A percentile compares a stretch with the other conserved stretches of the same genome.
These are phyloP conservation scores for Diaporthe amygdali DNA, from an alignment of 2,329 filamentous ascomycete genomes.

Conservation along the genomic window DNA sequence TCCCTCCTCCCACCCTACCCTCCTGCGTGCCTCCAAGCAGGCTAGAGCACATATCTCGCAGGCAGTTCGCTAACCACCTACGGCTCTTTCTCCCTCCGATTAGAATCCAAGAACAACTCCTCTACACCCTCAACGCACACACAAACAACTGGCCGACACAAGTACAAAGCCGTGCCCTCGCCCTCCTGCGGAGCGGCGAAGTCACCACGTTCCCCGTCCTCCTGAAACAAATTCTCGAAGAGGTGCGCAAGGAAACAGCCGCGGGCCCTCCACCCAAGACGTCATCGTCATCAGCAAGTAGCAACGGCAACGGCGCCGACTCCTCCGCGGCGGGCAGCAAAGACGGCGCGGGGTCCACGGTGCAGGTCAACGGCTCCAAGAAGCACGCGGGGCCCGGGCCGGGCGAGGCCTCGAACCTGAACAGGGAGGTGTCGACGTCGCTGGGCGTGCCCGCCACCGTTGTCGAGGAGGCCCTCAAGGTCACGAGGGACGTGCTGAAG, in stretches of 20 bases:
- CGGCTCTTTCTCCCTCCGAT: constrained; percentile 16
- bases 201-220: constrained; percentile 66
- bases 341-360: constrained; percentile 17
- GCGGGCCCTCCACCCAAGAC: constrained; percentile 27
- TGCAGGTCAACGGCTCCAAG: constrained; percentile 36
- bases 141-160: constrained; percentile 66
- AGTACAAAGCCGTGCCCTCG: constrained; percentile 64
- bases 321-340: not conserved
- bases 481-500: constrained; percentile 64
- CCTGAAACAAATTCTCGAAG: constrained; percentile 64
- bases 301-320: constrained; percentile 33
- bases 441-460: constrained; percentile 64
- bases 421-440: constrained; percentile 33
- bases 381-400: constrained; percentile 29
- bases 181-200: constrained; percentile 65
- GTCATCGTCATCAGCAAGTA: constrained; percentile 30
- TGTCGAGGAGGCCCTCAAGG: constrained; percentile 66
- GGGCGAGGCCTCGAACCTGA: constrained; percentile 28
- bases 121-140: constrained; percentile 66
- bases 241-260: constrained; percentile 59
- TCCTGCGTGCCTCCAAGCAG: not conserved
- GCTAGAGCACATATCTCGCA: not conserved
- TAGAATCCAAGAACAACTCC: constrained; percentile 69
- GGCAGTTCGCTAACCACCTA: constrained; percentile 11
- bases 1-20: not conserved